A percentile compares a stretch with the other conserved stretches of the same genome.
phyloP scores from a whole-genome alignment of 345 rosid genomes.

The Iberis pinnata region DNA sequence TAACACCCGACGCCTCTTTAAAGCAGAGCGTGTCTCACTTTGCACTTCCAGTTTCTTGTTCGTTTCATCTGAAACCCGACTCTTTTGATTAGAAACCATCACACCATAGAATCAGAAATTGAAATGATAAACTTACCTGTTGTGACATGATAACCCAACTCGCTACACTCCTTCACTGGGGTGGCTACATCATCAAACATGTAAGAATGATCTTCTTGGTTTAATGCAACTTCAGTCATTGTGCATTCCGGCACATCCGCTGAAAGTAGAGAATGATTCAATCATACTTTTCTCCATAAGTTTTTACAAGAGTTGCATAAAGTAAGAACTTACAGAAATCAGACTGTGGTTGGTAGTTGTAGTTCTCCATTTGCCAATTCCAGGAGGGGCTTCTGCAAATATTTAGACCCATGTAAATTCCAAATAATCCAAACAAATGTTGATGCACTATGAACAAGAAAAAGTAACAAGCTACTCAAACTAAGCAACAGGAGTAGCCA shows the following conservation, averaged over 20 bases:
- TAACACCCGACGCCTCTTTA: constrained; percentile 88
- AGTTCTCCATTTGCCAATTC: constrained; percentile 25
- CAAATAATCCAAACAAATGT: too few relatives aligned
- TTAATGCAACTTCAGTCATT: constrained; percentile 52
- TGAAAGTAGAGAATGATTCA: not conserved
- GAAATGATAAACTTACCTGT: constrained; percentile 6
- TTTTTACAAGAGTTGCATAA: not conserved
- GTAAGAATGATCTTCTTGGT: constrained; percentile 74
- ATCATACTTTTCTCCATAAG: not conserved
- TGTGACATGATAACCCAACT: constrained; percentile 48
- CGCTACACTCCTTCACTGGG: constrained; percentile 79
- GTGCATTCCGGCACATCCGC: constrained; percentile 26
- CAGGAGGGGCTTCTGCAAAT: constrained; percentile 23
- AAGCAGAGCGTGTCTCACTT: constrained; percentile 45
- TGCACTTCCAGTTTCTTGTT: constrained; percentile 45
- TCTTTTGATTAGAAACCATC: constrained; percentile 17
- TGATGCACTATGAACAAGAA: not conserved
- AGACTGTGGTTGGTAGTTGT: constrained; percentile 20
- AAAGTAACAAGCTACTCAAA: not conserved
- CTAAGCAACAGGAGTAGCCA: not conserved
- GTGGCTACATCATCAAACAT: constrained; percentile 79
- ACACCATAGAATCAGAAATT: not conserved
- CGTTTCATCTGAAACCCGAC: constrained; percentile 37
- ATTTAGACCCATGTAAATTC: too few relatives aligned
- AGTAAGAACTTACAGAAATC: constrained; percentile 19